Evolutionary conservation across 805 yeast species (phyloP).

Genomic region (Pichia thaimueangensis): DNA sequence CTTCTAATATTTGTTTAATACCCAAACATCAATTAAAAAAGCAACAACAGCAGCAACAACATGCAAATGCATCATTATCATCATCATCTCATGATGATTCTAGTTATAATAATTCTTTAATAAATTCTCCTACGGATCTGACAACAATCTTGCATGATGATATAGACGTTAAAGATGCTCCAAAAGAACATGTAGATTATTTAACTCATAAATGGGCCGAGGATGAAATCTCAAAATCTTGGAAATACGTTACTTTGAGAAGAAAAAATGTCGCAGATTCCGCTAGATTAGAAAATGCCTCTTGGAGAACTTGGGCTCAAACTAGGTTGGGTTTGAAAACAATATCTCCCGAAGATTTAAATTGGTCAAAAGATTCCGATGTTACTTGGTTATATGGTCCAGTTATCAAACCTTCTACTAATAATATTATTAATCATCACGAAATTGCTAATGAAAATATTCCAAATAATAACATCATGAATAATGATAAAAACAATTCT

Average conservation of each 20-base stretch:
- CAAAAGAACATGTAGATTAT: constrained; percentile 89
- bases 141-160: constrained; percentile 61
- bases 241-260: constrained; percentile 85
- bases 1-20: constrained; percentile 17
- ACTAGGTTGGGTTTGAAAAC: constrained; percentile 65
- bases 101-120: constrained; percentile 9
- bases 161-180: constrained; percentile 69
- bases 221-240: constrained; percentile 83
- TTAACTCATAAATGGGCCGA: constrained; percentile 96
- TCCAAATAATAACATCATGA: background rate
- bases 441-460: constrained; percentile 1
- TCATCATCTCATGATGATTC: constrained; percentile 12
- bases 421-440: constrained; percentile 1
- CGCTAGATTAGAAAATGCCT: constrained; percentile 76
- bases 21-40: constrained; percentile 29
- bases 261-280: constrained; percentile 79
- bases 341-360: constrained; percentile 82
- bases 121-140: constrained; percentile 4
- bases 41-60: constrained; percentile 10
- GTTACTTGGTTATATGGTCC: constrained; percentile 99
- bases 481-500: background rate
- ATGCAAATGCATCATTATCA: background rate
- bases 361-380: constrained; percentile 96
- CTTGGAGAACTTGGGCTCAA: constrained; percentile 98
- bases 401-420: constrained; percentile 19